These are phyloP conservation scores for Lotus japonicus DNA, from an alignment of 306 rosid genomes.

Conservation along the genomic window DNA sequence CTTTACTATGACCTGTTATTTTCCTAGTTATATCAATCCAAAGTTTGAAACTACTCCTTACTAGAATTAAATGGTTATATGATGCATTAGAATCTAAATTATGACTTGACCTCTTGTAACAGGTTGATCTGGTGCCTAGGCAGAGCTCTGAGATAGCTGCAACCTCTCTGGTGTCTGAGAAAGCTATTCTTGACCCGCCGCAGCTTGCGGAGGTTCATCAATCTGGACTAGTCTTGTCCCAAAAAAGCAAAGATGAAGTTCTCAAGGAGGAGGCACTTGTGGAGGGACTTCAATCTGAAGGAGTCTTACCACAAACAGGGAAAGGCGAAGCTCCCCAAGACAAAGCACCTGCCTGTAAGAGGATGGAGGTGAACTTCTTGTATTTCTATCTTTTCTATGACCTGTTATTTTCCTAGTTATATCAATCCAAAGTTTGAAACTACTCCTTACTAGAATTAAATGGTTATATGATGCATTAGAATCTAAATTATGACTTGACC, in stretches of 20 bases:
- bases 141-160: background rate
- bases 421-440: no score
- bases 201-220: background rate
- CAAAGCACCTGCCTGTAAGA: constrained; percentile 14
- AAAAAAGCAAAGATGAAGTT: no score
- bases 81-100: constrained; percentile 22
- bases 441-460: background rate
- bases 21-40: background rate
- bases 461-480: background rate
- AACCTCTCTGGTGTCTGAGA: background rate
- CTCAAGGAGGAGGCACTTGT: no score
- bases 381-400: background rate
- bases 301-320: no score
- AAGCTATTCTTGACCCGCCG: background rate
- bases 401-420: background rate
- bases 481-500: constrained; percentile 25
- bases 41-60: no score
- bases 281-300: no score
- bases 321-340: no score
- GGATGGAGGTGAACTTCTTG: constrained; percentile 47
- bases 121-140: constrained; percentile 38
- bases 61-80: background rate
- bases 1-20: background rate
- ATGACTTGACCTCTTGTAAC: constrained; percentile 11
- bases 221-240: no score